These are phyloP conservation scores for Butyriboletus loyo DNA, from an alignment of 768 basidiomycete species.

Conservation along the genomic window DNA sequence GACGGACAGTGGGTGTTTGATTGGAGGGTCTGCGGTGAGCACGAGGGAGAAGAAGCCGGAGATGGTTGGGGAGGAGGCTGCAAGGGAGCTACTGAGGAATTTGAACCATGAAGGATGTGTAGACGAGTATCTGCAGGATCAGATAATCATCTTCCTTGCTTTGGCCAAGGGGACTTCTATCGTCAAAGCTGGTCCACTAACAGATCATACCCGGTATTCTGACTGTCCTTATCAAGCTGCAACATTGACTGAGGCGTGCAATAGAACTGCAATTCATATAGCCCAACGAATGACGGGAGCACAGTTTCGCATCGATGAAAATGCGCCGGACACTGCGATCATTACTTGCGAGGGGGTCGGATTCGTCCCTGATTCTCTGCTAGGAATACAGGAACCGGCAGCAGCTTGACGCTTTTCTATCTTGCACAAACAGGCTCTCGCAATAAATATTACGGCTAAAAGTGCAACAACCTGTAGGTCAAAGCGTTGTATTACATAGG, in stretches of 20 bases:
- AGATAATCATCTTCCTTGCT: constrained; percentile 75
- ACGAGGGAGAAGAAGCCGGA: constrained; percentile 44
- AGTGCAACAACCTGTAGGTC: constrained; percentile 9
- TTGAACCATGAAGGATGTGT: constrained; percentile 67
- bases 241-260: neutral
- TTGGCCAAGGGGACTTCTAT: constrained; percentile 63
- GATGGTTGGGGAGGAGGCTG: constrained; percentile 58
- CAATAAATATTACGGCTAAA: constrained; percentile 25
- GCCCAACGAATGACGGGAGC: constrained; percentile 67
- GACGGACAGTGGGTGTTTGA: constrained; percentile 60
- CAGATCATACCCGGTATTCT: constrained; percentile 63
- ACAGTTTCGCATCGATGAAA: constrained; percentile 52
- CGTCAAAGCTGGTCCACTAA: constrained; percentile 55
- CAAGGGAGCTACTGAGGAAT: constrained; percentile 53
- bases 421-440: neutral
- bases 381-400: neutral
- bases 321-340: constrained; percentile 38
- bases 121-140: constrained; percentile 70
- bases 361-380: constrained; percentile 35
- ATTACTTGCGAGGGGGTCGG: constrained; percentile 68
- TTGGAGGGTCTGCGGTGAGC: constrained; percentile 69
- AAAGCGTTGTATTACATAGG: constrained; percentile 23
- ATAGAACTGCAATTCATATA: constrained; percentile 67
- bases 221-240: neutral
- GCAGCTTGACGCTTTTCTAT: neutral